Base-by-base conservation (phyloP, 805 yeast genomes). In the Teunomyces panamensis region DNA sequence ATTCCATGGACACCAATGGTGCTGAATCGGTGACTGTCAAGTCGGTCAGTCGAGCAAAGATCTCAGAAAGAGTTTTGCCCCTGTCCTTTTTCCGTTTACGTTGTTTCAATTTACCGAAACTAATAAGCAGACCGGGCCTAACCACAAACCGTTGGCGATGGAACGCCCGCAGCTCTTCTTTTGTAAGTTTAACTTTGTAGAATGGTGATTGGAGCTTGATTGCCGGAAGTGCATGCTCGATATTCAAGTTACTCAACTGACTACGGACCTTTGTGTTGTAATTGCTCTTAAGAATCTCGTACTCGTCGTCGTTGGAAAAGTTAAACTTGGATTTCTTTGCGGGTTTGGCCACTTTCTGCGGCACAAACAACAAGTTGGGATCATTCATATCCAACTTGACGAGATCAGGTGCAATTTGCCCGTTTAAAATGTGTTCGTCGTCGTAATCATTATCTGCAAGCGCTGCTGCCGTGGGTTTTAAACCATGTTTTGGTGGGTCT, bases 181-280 rank as follows among this genome's bases (percentile, higher is more conserved):
- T 82, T 5, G 85, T 70, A 30, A 89, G 68, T 51, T 75, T 80
- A 27, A 91, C 97, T 59, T 86, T 88, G 68, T 89, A 94, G 67
- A 81, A 90, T 2, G 99, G 99, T 0, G 90, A 80, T 68, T 94
- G 99, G 43, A 94, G 73, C 43, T 94, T 76, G 26, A 82, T 60
- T 0, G 99, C 97, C 0, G 96, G 96, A 56, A 83, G 76, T 0
- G 97, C 81, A 64, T 94, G 99, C 59, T 94, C 98, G 52, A 94
- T 90, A 44, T 81, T 84, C 52, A 94, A 74, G 55, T 92, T 89
- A 39, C 97, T 96, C 58, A 94, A 83, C 5, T 96, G 95, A 2
- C 96, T 83, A 64, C 99, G 83, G 32, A 92, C 88, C 71, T 89
- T 92, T 34, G 95, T 83, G 63, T 90, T 96, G 63, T 91, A 90